Percentiles rank a stretch among this genome's conserved stretches.
These are phyloP conservation scores for Stentor roeselii DNA, from an alignment of 73 alveolate genomes.

Conservation along the genomic window DNA sequence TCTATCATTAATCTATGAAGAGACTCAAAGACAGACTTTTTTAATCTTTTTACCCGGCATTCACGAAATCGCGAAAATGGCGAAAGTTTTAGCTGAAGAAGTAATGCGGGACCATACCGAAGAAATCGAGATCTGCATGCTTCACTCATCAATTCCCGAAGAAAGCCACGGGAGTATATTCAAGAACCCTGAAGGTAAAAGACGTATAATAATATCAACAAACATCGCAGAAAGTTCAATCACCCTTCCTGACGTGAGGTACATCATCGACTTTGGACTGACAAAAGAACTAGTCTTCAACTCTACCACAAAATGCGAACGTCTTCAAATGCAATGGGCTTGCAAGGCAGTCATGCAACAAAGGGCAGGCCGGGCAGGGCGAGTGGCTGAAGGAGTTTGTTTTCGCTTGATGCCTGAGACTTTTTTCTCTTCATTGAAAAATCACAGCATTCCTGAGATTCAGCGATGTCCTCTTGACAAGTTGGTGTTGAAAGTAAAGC, in stretches of 20 bases:
- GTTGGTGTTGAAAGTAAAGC: constrained; percentile 86
- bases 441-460: constrained; percentile 92
- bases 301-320: constrained; percentile 79
- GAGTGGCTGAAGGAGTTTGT: constrained; percentile 70
- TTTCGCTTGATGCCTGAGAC: constrained; percentile 77
- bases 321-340: constrained; percentile 82
- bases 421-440: constrained; percentile 68
- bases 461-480: constrained; percentile 96
- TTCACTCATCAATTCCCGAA: constrained; percentile 31
- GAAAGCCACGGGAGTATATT: constrained; percentile 19
- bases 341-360: constrained; percentile 91
- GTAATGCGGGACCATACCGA: constrained; percentile 8
- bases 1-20: constrained; percentile 33
- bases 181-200: constrained; percentile 42
- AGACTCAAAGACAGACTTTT: constrained; percentile 44
- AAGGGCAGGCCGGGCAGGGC: constrained; percentile 93
- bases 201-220: constrained; percentile 92
- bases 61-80: constrained; percentile 55
- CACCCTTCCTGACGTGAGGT: constrained; percentile 91
- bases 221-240: constrained; percentile 98
- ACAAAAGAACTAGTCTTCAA: constrained; percentile 91
- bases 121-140: constrained; percentile 20
- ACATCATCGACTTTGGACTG: constrained; percentile 91
- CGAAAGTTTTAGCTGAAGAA: constrained; percentile 21
- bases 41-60: constrained; percentile 87